phyloP scores from a whole-genome alignment of 2,329 filamentous ascomycete species.

The Geoglossum cookeanum region DNA sequence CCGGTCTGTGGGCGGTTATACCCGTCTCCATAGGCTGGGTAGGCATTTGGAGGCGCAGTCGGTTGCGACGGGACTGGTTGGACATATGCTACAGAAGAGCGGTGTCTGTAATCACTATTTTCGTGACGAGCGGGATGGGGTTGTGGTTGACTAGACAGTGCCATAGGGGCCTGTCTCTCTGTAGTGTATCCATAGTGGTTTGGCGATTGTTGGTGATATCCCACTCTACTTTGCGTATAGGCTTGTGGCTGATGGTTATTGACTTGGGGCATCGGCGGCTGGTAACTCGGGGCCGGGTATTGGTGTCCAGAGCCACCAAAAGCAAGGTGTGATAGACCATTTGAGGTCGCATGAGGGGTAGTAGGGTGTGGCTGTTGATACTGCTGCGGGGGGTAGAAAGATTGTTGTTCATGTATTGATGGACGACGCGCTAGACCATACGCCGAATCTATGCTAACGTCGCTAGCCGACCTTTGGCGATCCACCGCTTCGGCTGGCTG shows the following conservation, averaged over 20 bases:
- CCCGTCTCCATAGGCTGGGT: constrained; percentile 1
- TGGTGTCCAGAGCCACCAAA: constrained; percentile 21
- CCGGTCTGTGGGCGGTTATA: not conserved
- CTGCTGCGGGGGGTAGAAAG: constrained; percentile 14
- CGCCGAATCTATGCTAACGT: constrained; percentile 28
- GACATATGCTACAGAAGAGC: not conserved
- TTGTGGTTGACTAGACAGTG: not conserved
- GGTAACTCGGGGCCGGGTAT: constrained; percentile 19
- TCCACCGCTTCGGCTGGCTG: constrained; percentile 20
- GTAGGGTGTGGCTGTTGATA: constrained; percentile 21
- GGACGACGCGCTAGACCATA: constrained; percentile 23
- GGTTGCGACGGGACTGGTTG: constrained; percentile 5
- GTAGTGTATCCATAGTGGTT: not conserved
- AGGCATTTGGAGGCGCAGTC: constrained; percentile 14
- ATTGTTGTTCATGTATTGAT: constrained; percentile 27
- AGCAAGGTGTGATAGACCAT: constrained; percentile 22
- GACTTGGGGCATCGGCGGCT: not conserved
- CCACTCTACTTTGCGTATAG: not conserved
- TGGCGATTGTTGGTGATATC: not conserved
- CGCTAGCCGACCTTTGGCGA: constrained; percentile 41
- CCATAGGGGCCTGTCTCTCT: not conserved
- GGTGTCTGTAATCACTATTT: constrained; percentile 1
- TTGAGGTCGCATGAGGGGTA: constrained; percentile 13
- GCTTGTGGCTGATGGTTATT: not conserved
- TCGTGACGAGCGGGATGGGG: not conserved